Conservation (phyloP, 805 yeast genomes). For the Wickerhamiella sorbophila region DNA sequence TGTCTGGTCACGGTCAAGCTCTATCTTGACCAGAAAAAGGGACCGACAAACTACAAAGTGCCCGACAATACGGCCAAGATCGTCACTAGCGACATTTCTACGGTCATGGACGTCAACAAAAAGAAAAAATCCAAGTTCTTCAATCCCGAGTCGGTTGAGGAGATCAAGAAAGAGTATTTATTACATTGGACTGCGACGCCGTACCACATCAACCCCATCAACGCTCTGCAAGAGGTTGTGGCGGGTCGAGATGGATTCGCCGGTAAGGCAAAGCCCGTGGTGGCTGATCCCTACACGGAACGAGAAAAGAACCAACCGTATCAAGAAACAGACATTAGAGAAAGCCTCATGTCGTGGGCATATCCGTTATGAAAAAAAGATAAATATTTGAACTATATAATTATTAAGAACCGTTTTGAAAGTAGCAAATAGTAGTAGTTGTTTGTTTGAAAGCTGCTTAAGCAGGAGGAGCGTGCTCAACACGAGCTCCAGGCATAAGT, state of each 20-base stretch:
- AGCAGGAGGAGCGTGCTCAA: background rate
- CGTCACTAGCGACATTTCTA: background rate
- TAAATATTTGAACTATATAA: too few species aligned
- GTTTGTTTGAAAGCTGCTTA: background rate
- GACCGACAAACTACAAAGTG: conserved; percentile 30
- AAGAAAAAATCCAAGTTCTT: background rate
- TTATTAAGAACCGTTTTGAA: too few species aligned
- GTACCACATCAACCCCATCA: conserved; percentile 38
- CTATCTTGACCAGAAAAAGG: conserved; percentile 33
- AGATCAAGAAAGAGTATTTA: background rate
- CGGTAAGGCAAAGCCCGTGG: background rate
- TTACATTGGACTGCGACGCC: background rate
- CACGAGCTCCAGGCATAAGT: background rate
- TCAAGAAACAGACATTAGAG: conserved; percentile 12
- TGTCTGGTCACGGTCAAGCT: conserved; percentile 37
- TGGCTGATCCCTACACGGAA: background rate
- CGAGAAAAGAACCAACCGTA: conserved; percentile 12
- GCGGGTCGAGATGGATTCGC: conserved; percentile 49
- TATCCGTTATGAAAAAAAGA: background rate
- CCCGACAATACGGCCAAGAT: conserved; percentile 11
- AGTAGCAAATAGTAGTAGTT: too few species aligned
- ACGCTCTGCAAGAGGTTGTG: conserved; percentile 61
- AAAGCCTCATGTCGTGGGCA: conserved; percentile 7
- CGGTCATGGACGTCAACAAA: background rate
- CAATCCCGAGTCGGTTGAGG: background rate